Conservation (phyloP, 306 rosid genomes). For the Lathyrus tuberosus region DNA sequence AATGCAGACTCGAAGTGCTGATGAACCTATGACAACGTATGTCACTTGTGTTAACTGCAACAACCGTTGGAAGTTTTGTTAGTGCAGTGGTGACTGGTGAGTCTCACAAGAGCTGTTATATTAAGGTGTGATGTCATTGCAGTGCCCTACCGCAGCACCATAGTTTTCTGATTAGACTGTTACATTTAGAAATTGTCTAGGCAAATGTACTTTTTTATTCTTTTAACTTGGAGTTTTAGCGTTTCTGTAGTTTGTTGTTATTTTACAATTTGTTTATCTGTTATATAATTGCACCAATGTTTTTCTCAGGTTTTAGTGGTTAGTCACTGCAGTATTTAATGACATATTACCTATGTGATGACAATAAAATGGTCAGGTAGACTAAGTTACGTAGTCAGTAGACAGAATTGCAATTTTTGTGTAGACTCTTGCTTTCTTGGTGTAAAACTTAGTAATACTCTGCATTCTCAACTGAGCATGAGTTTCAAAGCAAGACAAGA, state of each 20-base stretch:
- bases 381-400: background rate
- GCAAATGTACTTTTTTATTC: constrained; percentile 38
- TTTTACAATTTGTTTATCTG: constrained; percentile 19
- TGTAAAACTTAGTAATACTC: background rate
- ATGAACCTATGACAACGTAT: constrained; percentile 99
- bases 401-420: background rate
- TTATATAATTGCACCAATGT: constrained; percentile 21
- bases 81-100: constrained; percentile 40
- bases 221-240: constrained; percentile 17
- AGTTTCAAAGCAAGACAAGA: background rate
- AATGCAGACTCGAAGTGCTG: constrained; percentile 99
- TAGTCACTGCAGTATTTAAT: background rate
- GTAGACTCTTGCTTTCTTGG: background rate
- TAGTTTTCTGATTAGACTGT: constrained; percentile 40
- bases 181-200: constrained; percentile 44
- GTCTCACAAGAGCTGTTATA: constrained; percentile 34
- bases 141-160: constrained; percentile 39
- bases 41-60: constrained; percentile 88
- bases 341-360: background rate
- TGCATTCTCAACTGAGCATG: background rate
- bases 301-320: background rate
- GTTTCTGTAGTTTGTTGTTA: constrained; percentile 34
- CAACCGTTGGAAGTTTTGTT: constrained; percentile 99
- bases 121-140: constrained; percentile 44
- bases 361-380: background rate